Conservation (phyloP, 768 basidiomycete genomes). For the Rossbeevera mucosa region DNA sequence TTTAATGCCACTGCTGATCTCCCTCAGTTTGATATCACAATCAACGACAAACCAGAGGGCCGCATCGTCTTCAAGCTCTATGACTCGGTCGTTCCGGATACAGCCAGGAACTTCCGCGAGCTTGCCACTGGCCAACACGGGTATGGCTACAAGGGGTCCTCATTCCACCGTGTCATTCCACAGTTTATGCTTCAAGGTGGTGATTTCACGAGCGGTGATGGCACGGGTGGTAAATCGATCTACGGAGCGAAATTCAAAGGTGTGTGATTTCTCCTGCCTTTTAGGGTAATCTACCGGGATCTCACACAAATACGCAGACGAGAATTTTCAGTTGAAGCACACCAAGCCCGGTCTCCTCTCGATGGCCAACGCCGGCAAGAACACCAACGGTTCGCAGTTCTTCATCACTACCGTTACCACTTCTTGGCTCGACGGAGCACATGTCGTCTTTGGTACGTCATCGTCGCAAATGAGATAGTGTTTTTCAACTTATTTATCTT, state of each 20-base stretch:
- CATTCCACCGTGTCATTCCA: slow-evolving; percentile 83
- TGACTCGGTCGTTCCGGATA: slow-evolving; percentile 72
- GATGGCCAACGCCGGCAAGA: slow-evolving; percentile 76
- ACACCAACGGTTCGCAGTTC: slow-evolving; percentile 90
- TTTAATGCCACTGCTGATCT: background rate
- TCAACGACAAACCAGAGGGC: slow-evolving; percentile 39
- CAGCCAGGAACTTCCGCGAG: slow-evolving; percentile 83
- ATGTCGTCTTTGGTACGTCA: slow-evolving; percentile 17
- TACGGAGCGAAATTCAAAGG: slow-evolving; percentile 67
- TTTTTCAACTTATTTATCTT: background rate
- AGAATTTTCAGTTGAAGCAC: slow-evolving; percentile 81
- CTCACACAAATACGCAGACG: slow-evolving; percentile 48
- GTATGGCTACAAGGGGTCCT: slow-evolving; percentile 62
- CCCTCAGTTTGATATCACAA: slow-evolving; percentile 67
- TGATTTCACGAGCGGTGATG: slow-evolving; percentile 68
- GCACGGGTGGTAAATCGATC: slow-evolving; percentile 79
- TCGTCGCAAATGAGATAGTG: background rate
- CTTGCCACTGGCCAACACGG: slow-evolving; percentile 73
- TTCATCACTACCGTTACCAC: slow-evolving; percentile 84
- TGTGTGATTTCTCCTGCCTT: slow-evolving; percentile 16
- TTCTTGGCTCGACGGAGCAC: slow-evolving; percentile 9
- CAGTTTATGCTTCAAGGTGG: slow-evolving; percentile 89
- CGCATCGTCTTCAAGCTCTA: slow-evolving; percentile 83
- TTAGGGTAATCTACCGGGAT: background rate
- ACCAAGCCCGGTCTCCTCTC: slow-evolving; percentile 61